Base-by-base conservation (phyloP, 331 rosid species). In the Quercus tomentella region DNA sequence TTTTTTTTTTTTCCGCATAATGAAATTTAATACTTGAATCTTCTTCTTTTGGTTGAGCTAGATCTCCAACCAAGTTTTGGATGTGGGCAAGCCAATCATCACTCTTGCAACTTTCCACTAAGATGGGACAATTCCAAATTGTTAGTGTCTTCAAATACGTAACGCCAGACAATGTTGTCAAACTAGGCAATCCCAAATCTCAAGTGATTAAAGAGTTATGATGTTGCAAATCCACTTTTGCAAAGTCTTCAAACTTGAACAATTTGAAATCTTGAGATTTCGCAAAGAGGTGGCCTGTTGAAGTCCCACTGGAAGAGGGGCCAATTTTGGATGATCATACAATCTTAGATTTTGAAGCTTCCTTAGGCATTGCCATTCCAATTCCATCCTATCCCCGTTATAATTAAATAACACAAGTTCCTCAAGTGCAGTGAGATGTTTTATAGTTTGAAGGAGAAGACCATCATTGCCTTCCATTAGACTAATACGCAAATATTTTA, bases 401-500 rank as follows among this genome's bases (percentile, higher is more conserved):
- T 7, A 37, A 37, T 37, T 37, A 37, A 37, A 37, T 37, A 37
- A 37, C 10, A 7, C 43, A 37, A 37, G 43, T 37, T 37, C 43
- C 10, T 37, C 2, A 37, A 37, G 43, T 7, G 43, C 10, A 37
- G 0, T 37, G 43, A 37, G 22, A 7, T 65, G 10, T 7, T 16
- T 10, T 4, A 37, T 30, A 17, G 23, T 2, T 65, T 41, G 43
- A 30, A 65, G 70, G 14, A 5, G 1, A 0, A 0, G 5, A 17
- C 70, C 30, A 17, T 1, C 0, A 6, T 0, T 37, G 10, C 43
- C 43, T 37, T 37, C 43, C 43, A 37, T 37, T 37, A 37, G 43
- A 37, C 43, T 0, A 65, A 65, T 2, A 0, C 0, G 0, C 2
- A 65, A n/a, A 0, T 0, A 0, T 2, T 15, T 4, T 16, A 65